Evolutionary conservation across 176 grass and related monocot species (phyloP), one percentile per base, ranked within the genome.

Genomic region (Eleusine coracana): DNA sequence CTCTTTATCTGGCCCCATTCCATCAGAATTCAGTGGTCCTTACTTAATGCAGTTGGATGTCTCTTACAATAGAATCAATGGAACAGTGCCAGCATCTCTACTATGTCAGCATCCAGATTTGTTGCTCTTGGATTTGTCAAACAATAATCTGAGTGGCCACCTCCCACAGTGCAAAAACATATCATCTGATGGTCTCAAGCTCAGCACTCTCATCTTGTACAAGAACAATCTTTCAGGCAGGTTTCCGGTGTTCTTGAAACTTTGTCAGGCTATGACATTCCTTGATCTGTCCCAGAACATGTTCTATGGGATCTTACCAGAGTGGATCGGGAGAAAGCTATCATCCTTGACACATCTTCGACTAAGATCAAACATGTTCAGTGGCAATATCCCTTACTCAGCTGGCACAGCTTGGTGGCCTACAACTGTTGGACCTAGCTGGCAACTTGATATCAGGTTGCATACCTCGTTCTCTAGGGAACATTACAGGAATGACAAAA

Each of bases 321-420:
- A 16, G 7, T 92, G 90, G 86, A 74, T 92, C 1, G 82, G 86
- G 54, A 34, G 18, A 5, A 84, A 85, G 54, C 2, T 58, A 12
- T 50, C 85, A 12, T 29, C 60, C 38, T 15, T 73, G 29, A 27
- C 20, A 11, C 39, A 80, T 36, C 56, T 89, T 0, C 66, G 64
- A 10, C 38, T 92, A 37, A 21, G 73, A 13, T 88, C 73, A 2
- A 92, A 92, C 34, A 86, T 50, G 56, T 86, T 92, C 49, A 66
- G 3, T n/a, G 86, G 90, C 2, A 31, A 0, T 17, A 86, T 92
- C n/a, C 86, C 82, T 0, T 0, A 0, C 3, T 14, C 66, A 92
- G 27, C 76, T 88, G 0, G 29, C 70, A 21, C 5, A 68, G 41
- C 82, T 88, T 0, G 5, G 4, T 4, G 9, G 41, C 3, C 82